Base-by-base conservation (phyloP, 1,139 yeast species). In the Geotrichum citri-aurantii region DNA sequence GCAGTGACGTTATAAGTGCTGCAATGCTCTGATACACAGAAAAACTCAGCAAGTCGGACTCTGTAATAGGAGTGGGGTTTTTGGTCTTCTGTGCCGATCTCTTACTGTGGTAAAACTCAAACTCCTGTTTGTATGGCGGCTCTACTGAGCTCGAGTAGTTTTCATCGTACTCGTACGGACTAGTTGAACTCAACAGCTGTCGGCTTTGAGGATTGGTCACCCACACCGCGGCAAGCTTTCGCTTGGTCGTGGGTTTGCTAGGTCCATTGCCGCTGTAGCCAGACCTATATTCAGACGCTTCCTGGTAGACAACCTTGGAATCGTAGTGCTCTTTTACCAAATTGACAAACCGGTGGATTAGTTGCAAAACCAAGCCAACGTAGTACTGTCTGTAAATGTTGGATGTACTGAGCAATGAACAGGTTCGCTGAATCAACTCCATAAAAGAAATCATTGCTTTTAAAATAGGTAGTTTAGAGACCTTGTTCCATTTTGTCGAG, bases 331-430 rank as follows among this genome's bases (percentile, higher is more conserved):
- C 63, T 26, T 56, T 49, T 37, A 62, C 62, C 24, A 57, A 57
- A 24, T 60, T 59, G 12, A 55, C 52, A n/a, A 69, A 56, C 67
- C 69, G 64, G 4, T 62, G 59, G 26, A 71, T 62, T 21, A 66
- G 55, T 1, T 65, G 63, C 6, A 74, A 63, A 23, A 74, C 64
- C 46, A 75, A 64, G 1, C 64, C 55, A 1, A 73, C 71, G 51
- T 74, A 74, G 56, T 71, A 71, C 50, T 73, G 73, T 26, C 77
- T 66, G 57, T 67, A 73, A 44, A 66, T 61, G 12, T 65, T 63
- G 11, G 75, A 72, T 4, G 75, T 71, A 55, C 72, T 73, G 14
- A 74, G 65, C 48, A 73, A 58, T 29, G 65, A 64, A 55, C 75
- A 68, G 2, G 72, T 66, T 48, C 68, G 65, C 10, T 65, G 62